Evolutionary conservation across 2,329 filamentous ascomycete species (phyloP).

Genomic region (Aspergillus felis): DNA sequence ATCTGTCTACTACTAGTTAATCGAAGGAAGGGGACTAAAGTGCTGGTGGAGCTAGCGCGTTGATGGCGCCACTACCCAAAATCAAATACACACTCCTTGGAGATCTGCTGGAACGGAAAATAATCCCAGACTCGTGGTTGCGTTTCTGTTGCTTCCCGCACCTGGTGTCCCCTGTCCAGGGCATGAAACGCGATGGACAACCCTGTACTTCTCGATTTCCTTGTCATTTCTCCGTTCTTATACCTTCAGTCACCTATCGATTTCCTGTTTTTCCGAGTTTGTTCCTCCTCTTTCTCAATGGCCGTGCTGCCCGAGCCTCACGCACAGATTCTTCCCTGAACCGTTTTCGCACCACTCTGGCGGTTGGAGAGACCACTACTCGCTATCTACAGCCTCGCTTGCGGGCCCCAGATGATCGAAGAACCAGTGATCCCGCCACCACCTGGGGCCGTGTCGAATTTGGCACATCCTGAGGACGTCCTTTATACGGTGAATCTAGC

Average conservation of each 20-base stretch:
- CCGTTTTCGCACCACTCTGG: neutral
- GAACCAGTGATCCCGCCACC: constrained; percentile 12
- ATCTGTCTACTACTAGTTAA: too few relatives aligned
- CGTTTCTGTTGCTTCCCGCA: neutral
- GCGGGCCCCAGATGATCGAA: neutral
- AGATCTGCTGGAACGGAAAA: neutral
- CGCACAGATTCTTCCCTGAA: neutral
- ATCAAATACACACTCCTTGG: neutral
- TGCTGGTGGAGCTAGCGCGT: neutral
- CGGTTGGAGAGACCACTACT: too few relatives aligned
- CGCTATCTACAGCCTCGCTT: neutral
- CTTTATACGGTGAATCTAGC: constrained; percentile 17
- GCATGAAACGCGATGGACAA: neutral
- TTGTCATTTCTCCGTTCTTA: neutral
- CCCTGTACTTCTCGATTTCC: neutral
- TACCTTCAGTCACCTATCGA: neutral
- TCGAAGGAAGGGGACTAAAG: neutral
- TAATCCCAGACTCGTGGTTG: neutral
- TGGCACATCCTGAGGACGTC: constrained; percentile 11
- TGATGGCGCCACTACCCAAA: neutral
- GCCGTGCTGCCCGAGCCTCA: neutral
- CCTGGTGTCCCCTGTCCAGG: neutral
- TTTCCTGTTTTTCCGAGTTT: neutral
- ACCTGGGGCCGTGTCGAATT: constrained; percentile 4
- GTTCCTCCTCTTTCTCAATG: neutral